Base-by-base conservation (phyloP, 2,329 filamentous ascomycete species). In the Cordyceps tenuipes region DNA sequence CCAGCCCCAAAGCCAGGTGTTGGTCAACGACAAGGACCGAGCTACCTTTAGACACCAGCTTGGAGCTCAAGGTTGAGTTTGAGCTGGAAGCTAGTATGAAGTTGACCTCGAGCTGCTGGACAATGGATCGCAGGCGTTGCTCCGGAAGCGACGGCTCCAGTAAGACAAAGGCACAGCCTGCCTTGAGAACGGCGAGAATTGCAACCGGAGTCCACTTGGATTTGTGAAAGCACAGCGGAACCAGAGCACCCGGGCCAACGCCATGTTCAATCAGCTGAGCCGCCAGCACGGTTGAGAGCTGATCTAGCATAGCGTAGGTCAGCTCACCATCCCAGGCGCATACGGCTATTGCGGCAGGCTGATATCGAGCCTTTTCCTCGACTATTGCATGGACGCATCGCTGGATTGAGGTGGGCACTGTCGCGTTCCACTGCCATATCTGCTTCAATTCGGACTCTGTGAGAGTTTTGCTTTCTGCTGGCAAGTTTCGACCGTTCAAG, bases 121-220 rank as follows among this genome's bases (percentile, higher is more conserved):
- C 44, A 6, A 58, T 48, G 39, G 34, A 5, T n/a, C 41, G 46
- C 2, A 58, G 47, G 21, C 64, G 54, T 19, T 46, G 48, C 29
- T 4, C 17, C 3, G 3, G 65, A 63, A 34, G 51, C 55, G 13
- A 73, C 61, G 19, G 68, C 66, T 1, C 41, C 5, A 43, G 41
- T 5, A 43, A n/a, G 15, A 70, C 68, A 21, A 71, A 70, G 0
- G 68, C 68, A 4, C 66, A 71, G 3, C 72, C 72, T 0, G 71
- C 62, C 54, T 69, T 57, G 19, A 57, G 46, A 12, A 72, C 59
- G 0, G 64, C 71, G 0, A 73, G 47, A 52, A 73, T 68, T 3
- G 66, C 65, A 3, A 72, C 66, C 1, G 68, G 48, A 3, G 66
- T 63, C 65, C 64, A 67, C 1, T 57, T 60, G 0, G 67, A 70